phyloP scores from a whole-genome alignment of 106 monocot genomes.

The Hemerocallis citrina region DNA sequence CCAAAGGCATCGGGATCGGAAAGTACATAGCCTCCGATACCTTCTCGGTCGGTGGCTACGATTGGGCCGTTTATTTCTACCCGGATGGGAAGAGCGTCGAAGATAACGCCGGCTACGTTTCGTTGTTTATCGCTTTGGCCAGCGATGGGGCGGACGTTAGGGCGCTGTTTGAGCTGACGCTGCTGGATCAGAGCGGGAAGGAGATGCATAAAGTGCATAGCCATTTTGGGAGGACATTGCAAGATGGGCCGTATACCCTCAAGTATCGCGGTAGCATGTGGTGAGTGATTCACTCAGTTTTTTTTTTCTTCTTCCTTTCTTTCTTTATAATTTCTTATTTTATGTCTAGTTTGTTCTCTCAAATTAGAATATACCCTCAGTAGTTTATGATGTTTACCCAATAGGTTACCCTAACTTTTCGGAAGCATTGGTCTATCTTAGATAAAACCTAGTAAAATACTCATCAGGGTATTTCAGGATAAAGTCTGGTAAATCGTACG shows the following conservation, averaged over 20 bases:
- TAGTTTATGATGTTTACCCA: too few species aligned
- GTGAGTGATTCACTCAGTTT: conserved; percentile 8
- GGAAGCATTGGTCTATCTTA: too few species aligned
- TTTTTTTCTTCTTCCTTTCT: background rate
- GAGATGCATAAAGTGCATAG: conserved; percentile 34
- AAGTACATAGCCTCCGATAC: conserved; percentile 37
- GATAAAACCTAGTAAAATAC: too few species aligned
- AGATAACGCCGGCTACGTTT: conserved; percentile 29
- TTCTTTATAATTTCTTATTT: too few species aligned
- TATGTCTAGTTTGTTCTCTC: background rate
- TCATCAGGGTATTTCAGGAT: too few species aligned
- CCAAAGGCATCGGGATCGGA: conserved; percentile 32
- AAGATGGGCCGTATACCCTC: conserved; percentile 41
- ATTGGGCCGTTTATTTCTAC: conserved; percentile 45
- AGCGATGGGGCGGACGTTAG: conserved; percentile 43
- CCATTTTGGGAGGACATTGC: conserved; percentile 29
- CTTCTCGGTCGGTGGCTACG: conserved; percentile 35
- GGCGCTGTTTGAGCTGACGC: conserved; percentile 47
- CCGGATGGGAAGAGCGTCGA: conserved; percentile 43
- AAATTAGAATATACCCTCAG: too few species aligned
- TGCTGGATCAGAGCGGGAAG: conserved; percentile 41
- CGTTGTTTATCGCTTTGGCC: conserved; percentile 38
- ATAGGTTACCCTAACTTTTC: too few species aligned
- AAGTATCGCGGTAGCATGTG: conserved; percentile 48
- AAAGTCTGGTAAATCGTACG: too few species aligned